phyloP scores from a whole-genome alignment of 306 rosid species.

The Rosa multiflora region DNA sequence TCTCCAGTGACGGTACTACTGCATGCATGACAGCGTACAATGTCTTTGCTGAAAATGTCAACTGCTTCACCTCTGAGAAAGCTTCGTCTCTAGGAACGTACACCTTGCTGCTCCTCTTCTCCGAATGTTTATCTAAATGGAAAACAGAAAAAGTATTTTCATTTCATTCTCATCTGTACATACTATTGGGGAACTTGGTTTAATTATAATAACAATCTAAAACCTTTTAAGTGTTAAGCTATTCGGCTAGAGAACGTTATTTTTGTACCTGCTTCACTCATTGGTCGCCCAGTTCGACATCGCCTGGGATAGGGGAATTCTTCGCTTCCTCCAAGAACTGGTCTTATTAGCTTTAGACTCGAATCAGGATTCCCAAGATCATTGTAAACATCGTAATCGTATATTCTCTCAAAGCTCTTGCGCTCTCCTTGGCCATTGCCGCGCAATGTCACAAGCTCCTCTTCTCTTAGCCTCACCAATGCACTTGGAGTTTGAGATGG shows the following conservation, averaged over 20 bases:
- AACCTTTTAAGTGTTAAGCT: not conserved
- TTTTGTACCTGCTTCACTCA: not conserved
- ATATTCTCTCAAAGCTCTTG: constrained; percentile 35
- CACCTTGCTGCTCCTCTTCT: constrained; percentile 35
- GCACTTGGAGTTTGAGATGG: constrained; percentile 45
- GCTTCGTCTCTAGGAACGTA: constrained; percentile 78
- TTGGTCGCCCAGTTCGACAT: constrained; percentile 40
- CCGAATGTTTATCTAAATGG: constrained; percentile 17
- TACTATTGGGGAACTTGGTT: not conserved
- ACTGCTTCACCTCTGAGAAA: constrained; percentile 54
- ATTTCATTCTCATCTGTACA: not conserved
- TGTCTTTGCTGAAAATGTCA: constrained; percentile 36
- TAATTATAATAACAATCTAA: not conserved
- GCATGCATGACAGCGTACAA: constrained; percentile 43
- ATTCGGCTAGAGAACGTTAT: not conserved
- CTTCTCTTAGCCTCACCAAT: constrained; percentile 37
- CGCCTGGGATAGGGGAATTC: constrained; percentile 38
- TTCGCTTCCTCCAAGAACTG: constrained; percentile 36
- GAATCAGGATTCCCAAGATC: constrained; percentile 46
- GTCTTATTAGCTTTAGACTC: constrained; percentile 24
- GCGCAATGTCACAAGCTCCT: constrained; percentile 37
- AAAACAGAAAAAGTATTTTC: not conserved
- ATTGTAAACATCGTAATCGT: constrained; percentile 53
- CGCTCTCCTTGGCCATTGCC: constrained; percentile 50
- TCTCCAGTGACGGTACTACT: constrained; percentile 40